Evolutionary conservation across 2,329 filamentous ascomycete species (phyloP), one percentile per base, ranked within the genome.

Genomic region (Fusarium sp.): DNA sequence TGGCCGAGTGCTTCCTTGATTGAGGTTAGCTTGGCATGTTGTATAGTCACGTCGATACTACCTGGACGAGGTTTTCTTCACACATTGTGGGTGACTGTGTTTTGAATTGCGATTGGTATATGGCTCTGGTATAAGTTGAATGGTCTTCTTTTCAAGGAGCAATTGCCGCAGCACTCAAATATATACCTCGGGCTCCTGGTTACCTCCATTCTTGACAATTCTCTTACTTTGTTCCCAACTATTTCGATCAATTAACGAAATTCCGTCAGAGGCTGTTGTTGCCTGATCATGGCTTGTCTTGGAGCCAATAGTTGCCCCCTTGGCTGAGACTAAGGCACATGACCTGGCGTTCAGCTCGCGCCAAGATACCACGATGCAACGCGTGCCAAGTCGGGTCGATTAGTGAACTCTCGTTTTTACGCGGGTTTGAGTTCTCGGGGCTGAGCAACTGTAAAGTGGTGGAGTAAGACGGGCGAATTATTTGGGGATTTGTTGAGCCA

Each of bases 1-100:
- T 83, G 77, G 65, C 82, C 82, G 46, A 78, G 64, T 46, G 62
- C 53, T 67, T 78, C 71, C 75, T 77, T 60, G 19, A 8, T 30
- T 33, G 19, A 40, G 9, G 46, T 54, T 52, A 71, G 46, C 59
- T 54, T 53, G 21, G 30, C 6, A 40, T 44, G 16, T 15, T 53
- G 15, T 19, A 13, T 49, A 10, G 19, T 25, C n/a, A 19, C 25
- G 16, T 49, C 28, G 28, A 32, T 28, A 15, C 21, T 67, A 78
- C 73, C 58, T 72, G 72, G n/a, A 60, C 52, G 12, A 43, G 38
- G 44, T 49, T 61, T 18, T 71, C 72, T 32, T 68, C 66, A 42
- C 49, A 62, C 67, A 43, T 62, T 28, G 37, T 60, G 53, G 25
- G 30, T 35, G 35, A 18, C n/a, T 11, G 37, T 60, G 32, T 6